Base-by-base conservation (phyloP, 768 basidiomycete species). In the Dacryopinax primogenitus region DNA sequence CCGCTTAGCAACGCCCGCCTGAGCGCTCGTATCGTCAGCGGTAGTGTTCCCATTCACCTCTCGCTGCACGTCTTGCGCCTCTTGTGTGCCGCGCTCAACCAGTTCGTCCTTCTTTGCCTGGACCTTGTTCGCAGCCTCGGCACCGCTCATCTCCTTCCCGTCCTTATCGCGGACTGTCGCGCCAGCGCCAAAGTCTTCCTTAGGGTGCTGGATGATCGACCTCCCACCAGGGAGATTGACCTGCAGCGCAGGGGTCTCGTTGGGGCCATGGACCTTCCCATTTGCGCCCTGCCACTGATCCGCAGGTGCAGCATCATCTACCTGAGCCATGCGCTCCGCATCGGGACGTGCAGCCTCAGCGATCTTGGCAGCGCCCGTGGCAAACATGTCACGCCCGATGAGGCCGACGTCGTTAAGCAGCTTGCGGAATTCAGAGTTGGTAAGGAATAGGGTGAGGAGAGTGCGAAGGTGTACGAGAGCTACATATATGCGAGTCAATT, bases 391-490 rank as follows among this genome's bases (percentile, higher is more conserved):
- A 41, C 91, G 86, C 0, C 89, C 88, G 62, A 91, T 84, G 66
- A 86, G 73, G 11, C 83, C 81, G 68, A 88, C 85, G 74, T 92
- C 90, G 1, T 84, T 81, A 63, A 94, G 76, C 32, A 96, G 84
- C 74, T 96, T 95, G 71, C 92, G 87, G 33, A 89, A 87, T 77
- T 95, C 90, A 0, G 89, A 87, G 77, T 99, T 99, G 72, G 94
- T 95, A 67, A 92, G 80, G 71, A 97, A 79, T 70, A 97, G 86
- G 44, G 83, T 83, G 66, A 90, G 79, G 58, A 99, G 82, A 0
- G 92, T 93, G 68, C 93, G 90, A 16, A 97, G 83, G 75, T 97
- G 91, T 64, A 81, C 81, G 51, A 88, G 83, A 23, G 92, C 92
- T 88, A 84, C 6, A 6, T 12, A n/a, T 58, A 9, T 66, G n/a